Conservation (phyloP, 2,329 filamentous ascomycete species). For the Cladophialophora immunda region DNA sequence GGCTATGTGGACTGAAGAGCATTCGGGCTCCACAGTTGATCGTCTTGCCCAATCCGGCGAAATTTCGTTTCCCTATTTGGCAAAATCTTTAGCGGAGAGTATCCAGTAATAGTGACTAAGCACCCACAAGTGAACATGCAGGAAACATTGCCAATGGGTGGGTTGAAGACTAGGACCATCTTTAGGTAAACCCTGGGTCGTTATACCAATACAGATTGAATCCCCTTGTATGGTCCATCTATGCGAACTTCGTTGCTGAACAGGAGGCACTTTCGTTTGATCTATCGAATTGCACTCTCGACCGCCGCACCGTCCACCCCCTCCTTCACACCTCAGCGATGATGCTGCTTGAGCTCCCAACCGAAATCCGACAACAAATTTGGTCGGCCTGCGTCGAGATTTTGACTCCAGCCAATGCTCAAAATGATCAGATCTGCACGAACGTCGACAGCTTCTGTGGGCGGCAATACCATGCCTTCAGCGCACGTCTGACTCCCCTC, state of each 20-base stretch:
- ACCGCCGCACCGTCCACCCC: neutral
- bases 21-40: neutral
- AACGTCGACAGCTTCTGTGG: slow-evolving; percentile 1
- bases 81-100: neutral
- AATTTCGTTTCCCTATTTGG: slow-evolving; percentile 1
- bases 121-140: neutral
- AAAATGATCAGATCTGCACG: slow-evolving; percentile 1
- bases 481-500: neutral
- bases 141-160: neutral
- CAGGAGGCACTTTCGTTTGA: neutral
- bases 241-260: neutral
- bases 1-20: neutral
- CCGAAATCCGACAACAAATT: neutral
- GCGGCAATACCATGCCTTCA: neutral
- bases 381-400: slow-evolving; percentile 8
- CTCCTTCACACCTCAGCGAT: neutral
- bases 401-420: neutral
- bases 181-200: no score
- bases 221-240: neutral
- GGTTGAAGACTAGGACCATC: neutral
- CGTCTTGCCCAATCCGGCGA: neutral
- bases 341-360: slow-evolving; percentile 2
- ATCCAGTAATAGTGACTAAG: no score
- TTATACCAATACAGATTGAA: no score
- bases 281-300: neutral